Evolutionary conservation across 148 eudicot species (phyloP).

Genomic region (Dianthus caryophyllus): DNA sequence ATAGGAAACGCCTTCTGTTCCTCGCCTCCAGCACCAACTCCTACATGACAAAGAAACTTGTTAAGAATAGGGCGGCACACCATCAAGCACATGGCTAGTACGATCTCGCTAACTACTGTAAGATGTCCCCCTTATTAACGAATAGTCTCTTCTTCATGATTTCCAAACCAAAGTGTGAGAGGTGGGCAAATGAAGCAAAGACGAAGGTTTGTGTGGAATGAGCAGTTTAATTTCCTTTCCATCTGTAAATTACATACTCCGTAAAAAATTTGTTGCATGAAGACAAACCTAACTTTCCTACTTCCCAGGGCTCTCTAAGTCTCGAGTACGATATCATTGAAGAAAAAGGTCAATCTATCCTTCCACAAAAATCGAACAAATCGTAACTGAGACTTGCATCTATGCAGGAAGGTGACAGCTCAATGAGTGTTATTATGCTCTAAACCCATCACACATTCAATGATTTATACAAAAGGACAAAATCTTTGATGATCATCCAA

Average conservation of each 20-base stretch:
- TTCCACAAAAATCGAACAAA: neutral
- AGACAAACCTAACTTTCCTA: neutral
- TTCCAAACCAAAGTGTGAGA: neutral
- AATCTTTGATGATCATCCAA: neutral
- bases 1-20: constrained; percentile 76
- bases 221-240: neutral
- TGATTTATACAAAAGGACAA: neutral
- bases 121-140: neutral
- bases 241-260: constrained; percentile 1
- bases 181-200: neutral
- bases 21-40: constrained; percentile 99
- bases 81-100: constrained; percentile 9
- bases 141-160: neutral
- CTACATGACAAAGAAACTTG: constrained; percentile 38
- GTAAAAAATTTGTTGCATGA: neutral
- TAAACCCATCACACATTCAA: constrained; percentile 8
- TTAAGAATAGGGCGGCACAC: constrained; percentile 8
- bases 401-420: neutral
- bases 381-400: neutral
- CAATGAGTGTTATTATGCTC: neutral
- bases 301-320: neutral
- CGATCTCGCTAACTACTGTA: neutral
- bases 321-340: neutral
- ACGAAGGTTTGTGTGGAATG: neutral
- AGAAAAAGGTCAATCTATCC: neutral